Base-by-base conservation (phyloP, 495 filamentous ascomycete genomes). In the Aspergillus campestris region DNA sequence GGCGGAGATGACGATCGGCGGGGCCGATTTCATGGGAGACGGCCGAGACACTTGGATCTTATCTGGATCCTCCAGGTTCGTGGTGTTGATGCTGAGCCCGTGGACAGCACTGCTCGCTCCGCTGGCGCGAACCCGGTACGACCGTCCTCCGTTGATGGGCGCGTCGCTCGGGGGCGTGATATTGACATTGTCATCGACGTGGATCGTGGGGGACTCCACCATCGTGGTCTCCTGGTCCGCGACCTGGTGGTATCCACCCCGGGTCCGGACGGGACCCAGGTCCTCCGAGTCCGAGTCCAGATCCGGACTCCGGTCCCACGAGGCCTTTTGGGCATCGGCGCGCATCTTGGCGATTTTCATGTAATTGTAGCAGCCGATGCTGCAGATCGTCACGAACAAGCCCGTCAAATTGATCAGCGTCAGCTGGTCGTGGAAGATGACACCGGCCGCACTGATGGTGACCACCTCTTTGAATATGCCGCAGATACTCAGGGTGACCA, bases 401-500 rank as follows among this genome's bases (percentile, higher is more conserved):
- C 94, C 94, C 5, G 82, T 79, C 0, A 96, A 63, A 56, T 99
- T 99, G 68, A 99, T 80, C 2, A 83, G 74, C 0, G 92, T 97
- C 49, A 99, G 78, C 41, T 76, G 77, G 57, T 99, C 94, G 53
- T 89, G 80, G 69, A 96, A 99, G 6, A 94, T 80, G 10, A 94
- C 62, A 13, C 86, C 86, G 0, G 92, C 94, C 1, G 88, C 88
- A 33, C 80, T 81, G 58, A 99, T 97, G 6, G 94, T 99, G 42
- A 99, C 82, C 8, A 95, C 94, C 67, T 99, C 94, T 65, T 99
- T 99, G 74, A 99, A 97, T 42, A 97, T 99, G 38, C 94, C 94
- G 51, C 89, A 94, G 44, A 99, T 96, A 40, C 84, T 89, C 39
- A 99, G 75, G 0, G 94, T 97, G 38, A 99, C 94, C 42, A 99